Evolutionary conservation across 345 rosid species (phyloP), one percentile per base, ranked within the genome.

Genomic region (Salix exigua): DNA sequence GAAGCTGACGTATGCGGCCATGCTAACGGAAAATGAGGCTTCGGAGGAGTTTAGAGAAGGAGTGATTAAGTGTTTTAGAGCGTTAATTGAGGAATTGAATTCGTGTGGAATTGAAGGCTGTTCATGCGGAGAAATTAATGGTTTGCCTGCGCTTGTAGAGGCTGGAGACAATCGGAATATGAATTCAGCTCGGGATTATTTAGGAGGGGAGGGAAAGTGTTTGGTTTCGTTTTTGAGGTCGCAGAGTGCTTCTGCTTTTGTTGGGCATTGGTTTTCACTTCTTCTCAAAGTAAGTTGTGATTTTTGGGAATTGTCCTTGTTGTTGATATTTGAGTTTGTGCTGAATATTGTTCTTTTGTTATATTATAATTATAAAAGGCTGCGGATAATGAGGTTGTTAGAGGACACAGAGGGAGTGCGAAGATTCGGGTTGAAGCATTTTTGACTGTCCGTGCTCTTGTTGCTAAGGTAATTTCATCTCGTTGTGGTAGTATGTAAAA

Each of bases 191-290:
- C 77, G 78, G 18, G 72, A 40, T 81, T 81, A 73, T 75, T 75
- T 74, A 33, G 86, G 77, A 76, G 68, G 75, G 18, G 44, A 40
- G 12, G 79, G 85, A 79, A 96, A 89, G 75, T 93, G 99, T 65
- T 89, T 91, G 71, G 84, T 91, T 75, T 86, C 91, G 25, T 93
- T 90, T 91, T 88, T 96, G 76, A 97, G 87, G 83, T 90, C 97
- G 33, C 91, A 87, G 80, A 62, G 83, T 76, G 97, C 98, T 79
- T 84, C 86, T 8, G 86, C 90, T 75, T 97, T 94, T 79, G 89
- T 95, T 73, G 99, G 99, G 71, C 97, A 93, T 84, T 93, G 96
- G 98, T 89, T 95, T 21, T 95, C 99, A 17, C 91, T 91, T 83
- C 93, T 95, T 74, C 92, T 93, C 76, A 84, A 95, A 84, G 99